Evolutionary conservation across 1,284 basidiomycete species (phyloP).

Genomic region (Sporisorium exsertum): DNA sequence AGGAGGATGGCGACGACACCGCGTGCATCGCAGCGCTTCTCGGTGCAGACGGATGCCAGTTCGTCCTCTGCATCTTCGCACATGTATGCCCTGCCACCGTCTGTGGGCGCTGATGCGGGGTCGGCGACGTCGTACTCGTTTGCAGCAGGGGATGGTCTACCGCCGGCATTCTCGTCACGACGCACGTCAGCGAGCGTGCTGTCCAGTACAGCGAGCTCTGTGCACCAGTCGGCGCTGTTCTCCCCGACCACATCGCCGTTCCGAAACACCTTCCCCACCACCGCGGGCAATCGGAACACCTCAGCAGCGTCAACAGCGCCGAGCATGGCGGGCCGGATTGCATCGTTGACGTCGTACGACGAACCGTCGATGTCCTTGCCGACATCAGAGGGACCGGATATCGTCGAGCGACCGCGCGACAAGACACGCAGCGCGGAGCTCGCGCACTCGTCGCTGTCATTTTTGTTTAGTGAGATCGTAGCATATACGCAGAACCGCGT

Average conservation of each 20-base stretch:
- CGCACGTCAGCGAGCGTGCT: constrained; percentile 20
- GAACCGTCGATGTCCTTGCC: neutral
- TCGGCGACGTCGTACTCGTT: constrained; percentile 31
- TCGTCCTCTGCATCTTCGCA: constrained; percentile 15
- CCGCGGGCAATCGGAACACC: neutral
- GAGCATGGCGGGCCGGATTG: constrained; percentile 8
- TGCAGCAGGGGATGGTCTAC: constrained; percentile 1
- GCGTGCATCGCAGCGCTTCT: constrained; percentile 33
- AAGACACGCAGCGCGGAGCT: constrained; percentile 53
- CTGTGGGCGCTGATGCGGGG: neutral
- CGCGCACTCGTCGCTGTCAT: constrained; percentile 47
- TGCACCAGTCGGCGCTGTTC: constrained; percentile 13
- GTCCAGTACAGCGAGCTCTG: constrained; percentile 9
- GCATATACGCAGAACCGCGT: constrained; percentile 92
- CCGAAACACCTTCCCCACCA: constrained; percentile 2
- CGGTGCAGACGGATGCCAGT: constrained; percentile 34
- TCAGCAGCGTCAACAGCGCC: neutral
- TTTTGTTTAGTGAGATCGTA: constrained; percentile 64
- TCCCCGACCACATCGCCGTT: constrained; percentile 2
- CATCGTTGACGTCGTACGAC: constrained; percentile 16
- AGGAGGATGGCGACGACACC: constrained; percentile 30
- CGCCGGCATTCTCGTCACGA: constrained; percentile 31
- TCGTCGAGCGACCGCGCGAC: constrained; percentile 64
- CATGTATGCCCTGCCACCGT: neutral
- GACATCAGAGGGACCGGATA: constrained; percentile 32